Conservation (phyloP, 2,329 filamentous ascomycete genomes). For the Aspergillus sp. region DNA sequence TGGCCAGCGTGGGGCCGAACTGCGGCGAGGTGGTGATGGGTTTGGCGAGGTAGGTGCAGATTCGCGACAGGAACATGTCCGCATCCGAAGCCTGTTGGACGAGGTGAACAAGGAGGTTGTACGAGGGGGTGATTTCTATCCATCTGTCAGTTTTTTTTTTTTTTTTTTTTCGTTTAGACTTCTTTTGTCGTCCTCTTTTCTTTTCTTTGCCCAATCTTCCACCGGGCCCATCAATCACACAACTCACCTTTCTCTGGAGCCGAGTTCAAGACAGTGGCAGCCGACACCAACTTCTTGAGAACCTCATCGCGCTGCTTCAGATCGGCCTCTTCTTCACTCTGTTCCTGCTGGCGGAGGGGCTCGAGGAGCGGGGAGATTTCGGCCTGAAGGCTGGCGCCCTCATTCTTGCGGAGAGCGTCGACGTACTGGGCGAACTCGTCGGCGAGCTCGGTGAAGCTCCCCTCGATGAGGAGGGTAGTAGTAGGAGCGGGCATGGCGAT, state of each 20-base stretch:
- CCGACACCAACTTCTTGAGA: slow-evolving; percentile 81
- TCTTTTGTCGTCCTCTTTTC: slow-evolving; percentile 3
- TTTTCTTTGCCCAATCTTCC: slow-evolving; percentile 3
- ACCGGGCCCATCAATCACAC: slow-evolving; percentile 3
- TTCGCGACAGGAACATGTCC: slow-evolving; percentile 77
- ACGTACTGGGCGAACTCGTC: slow-evolving; percentile 94
- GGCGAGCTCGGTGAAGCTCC: slow-evolving; percentile 85
- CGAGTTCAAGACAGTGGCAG: slow-evolving; percentile 70
- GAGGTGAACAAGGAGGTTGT: slow-evolving; percentile 94
- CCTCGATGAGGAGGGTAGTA: slow-evolving; percentile 73
- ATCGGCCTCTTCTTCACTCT: slow-evolving; percentile 50
- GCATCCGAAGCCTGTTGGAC: slow-evolving; percentile 80
- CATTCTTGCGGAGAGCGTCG: slow-evolving; percentile 70
- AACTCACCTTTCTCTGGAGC: slow-evolving; percentile 76
- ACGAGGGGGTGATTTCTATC: slow-evolving; percentile 84
- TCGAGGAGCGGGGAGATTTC: slow-evolving; percentile 67
- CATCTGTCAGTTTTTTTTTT: slow-evolving; percentile 12
- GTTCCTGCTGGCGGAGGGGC: slow-evolving; percentile 50
- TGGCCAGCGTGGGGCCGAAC: slow-evolving; percentile 79
- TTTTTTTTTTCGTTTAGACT: slow-evolving; percentile 1
- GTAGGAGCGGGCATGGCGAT: slow-evolving; percentile 54
- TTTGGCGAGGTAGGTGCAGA: slow-evolving; percentile 85
- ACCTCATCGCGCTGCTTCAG: slow-evolving; percentile 70
- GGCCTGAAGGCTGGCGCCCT: slow-evolving; percentile 51
- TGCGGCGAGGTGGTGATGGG: slow-evolving; percentile 80